Evolutionary conservation across 2,329 filamentous ascomycete species (phyloP), one percentile per base, ranked within the genome.

Genomic region (Akanthomyces muscarius): DNA sequence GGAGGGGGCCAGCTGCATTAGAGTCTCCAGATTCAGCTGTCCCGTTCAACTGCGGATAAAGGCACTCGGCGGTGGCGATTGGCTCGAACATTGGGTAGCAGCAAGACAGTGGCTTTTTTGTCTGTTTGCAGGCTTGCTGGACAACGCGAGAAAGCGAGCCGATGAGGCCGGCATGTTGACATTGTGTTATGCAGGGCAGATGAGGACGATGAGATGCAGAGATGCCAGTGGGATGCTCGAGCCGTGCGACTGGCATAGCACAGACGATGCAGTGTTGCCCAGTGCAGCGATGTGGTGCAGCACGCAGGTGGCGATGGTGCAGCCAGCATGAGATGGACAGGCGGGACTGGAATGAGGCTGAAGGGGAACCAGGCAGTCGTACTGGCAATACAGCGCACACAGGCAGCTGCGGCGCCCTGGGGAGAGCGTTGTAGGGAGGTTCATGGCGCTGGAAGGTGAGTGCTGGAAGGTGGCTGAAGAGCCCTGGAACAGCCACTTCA

Each of bases 1-100:
- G 42, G 48, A 45, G 50, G 28, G 50, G 51, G 28, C 44, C 30
- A 38, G 30, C 25, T 62, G 36, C 58, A 61, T 53, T 44, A 61
- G 60, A 38, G 42, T 56, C 38, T 47, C 60, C 42, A 57, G 38
- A 48, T 47, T 55, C 60, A 55, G 44, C 44, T 48, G 51, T 16
- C 33, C n/a, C 21, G 28, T 53, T n/a, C 33, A 30, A 5, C 18
- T 28, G n/a, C 28, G 30, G 59, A 33, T 25, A 36, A 14, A 58
- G 59, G 25, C 25, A 23, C 16, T n/a, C 10, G 41, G 41, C 23
- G 52, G 60, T 50, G 60, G 51, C 44, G 21, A 54, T 56, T 55
- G 52, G 45, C 30, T 44, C 52, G 23, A 50, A 56, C 45, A 56
- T 47, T 55, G 52, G 18, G 44, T 48, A 50, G 48, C 51, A 3